Base-by-base conservation (phyloP, 2,329 filamentous ascomycete genomes). In the Alternaria longipes region DNA sequence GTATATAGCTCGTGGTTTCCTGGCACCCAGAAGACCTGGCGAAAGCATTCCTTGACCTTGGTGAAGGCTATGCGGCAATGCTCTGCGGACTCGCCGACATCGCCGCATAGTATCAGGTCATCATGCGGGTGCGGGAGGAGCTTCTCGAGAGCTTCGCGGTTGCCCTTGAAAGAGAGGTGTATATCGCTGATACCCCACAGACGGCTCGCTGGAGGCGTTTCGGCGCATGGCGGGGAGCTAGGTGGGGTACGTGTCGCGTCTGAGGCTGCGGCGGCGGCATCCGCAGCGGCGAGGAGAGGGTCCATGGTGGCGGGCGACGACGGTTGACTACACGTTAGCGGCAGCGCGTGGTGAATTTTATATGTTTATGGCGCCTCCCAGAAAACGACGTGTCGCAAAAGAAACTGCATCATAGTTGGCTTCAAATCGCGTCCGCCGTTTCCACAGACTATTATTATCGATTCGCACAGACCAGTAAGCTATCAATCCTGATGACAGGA, bases 1-100 rank as follows among this genome's bases (percentile, higher is more conserved):
- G 83, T 85, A 72, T 87, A 88, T 9, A 88, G 80, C 76, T 87
- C 85, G 65, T 87, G 85, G 69, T 87, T 87, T 5, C 85, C 85
- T 0, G 85, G 85, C 8, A 82, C 82, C 86, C 86, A 87, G 67
- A 82, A 86, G 26, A 87, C 84, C 34, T 78, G 71, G 38, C 78
- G 71, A 72, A 83, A 83, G 56, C 79, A 77, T 30, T 74, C 69
- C 30, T 76, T 83, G 4, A 80, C 80, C 53, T 76, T 76, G 14
- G 66, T 67, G 42, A 80, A 80, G n/a, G 76, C 77, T 3, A 72
- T 59, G 32, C 67, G 72, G 47, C 77, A 73, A 45, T 80, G 77
- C 34, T 78, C 74, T 12, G 62, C 56, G 1, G 66, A 67, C 63
- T 80, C 77, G 28, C 78, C 78, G 2, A 79, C 74, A 60, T 84